phyloP scores from a whole-genome alignment of 306 rosid species.

The Acacia acuminata region DNA sequence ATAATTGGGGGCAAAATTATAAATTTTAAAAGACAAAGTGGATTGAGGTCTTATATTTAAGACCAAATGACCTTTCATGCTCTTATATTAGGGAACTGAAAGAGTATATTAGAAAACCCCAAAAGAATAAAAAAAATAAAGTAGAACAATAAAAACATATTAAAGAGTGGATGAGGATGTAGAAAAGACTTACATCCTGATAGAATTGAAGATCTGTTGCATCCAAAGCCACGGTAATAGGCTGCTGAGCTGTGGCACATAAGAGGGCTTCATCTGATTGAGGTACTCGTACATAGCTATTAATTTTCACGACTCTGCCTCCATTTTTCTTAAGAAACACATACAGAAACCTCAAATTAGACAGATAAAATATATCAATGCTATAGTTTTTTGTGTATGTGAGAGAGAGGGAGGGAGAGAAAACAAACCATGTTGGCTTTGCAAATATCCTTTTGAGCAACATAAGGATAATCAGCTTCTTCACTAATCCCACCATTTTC shows the following conservation, averaged over 20 bases:
- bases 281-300: slow-evolving; percentile 38
- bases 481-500: neutral
- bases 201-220: slow-evolving; percentile 46
- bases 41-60: too few relatives aligned
- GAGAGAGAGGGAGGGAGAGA: too few relatives aligned
- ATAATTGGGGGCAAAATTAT: too few relatives aligned
- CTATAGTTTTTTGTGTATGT: too few relatives aligned
- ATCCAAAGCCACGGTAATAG: neutral
- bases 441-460: neutral
- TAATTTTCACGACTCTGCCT: slow-evolving; percentile 34
- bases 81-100: too few relatives aligned
- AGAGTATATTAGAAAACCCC: neutral
- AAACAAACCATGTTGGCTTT: neutral
- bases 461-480: neutral
- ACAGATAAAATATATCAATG: neutral
- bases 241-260: slow-evolving; percentile 13
- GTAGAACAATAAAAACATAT: neutral
- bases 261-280: slow-evolving; percentile 42
- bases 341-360: neutral
- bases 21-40: too few relatives aligned
- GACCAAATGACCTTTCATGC: too few relatives aligned
- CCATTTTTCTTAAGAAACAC: slow-evolving; percentile 29
- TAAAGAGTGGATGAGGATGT: neutral
- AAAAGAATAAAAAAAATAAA: neutral
- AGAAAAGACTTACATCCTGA: neutral